Base-by-base conservation (phyloP, 148 eudicot species). In the Arbutus unedo region DNA sequence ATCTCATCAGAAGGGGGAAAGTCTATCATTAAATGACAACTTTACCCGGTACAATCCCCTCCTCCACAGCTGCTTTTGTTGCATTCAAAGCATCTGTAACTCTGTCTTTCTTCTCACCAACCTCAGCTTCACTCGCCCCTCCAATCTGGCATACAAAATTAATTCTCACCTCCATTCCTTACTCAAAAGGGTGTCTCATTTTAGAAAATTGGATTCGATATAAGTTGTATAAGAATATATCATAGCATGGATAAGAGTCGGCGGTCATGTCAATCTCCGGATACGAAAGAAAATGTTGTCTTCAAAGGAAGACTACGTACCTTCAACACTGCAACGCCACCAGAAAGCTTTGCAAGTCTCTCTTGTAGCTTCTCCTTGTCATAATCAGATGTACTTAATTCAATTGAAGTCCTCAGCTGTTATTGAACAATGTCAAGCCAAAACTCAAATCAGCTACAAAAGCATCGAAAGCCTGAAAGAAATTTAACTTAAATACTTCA, bases 301-400 rank as follows among this genome's bases (percentile, higher is more conserved):
- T 50, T 10, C 4, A 47, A 41, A 54, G 54, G 7, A 14, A 41
- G 38, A 19, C 72, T 82, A 15, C 38, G 38, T 31, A 93, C 98
- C 98, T 95, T 93, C 86, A 95, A 80, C 6, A 95, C 98, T 64
- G 98, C 98, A 83, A 95, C 96, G 59, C 98, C 98, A 62, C 98
- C 98, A 64, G 98, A 95, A 23, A 95, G 92, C 84, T 95, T 95
- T 48, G 98, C 98, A 64, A 95, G 87, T 83, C 98, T 91, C 88
- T 95, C 98, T 77, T 92, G 93, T 68, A 91, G 80, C 90, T 95
- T 95, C 88, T 95, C 98, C 85, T 91, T 95, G 86, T 95, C 98
- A 62, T 95, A 95, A 53, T 95, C 98, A 79, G 98, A 95, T 21
- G 96, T 91, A 89, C 93, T 91, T 75, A 85, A 76, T 81, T 95